Conservation (phyloP, 1,284 basidiomycete genomes). For the Naganishia sp. region DNA sequence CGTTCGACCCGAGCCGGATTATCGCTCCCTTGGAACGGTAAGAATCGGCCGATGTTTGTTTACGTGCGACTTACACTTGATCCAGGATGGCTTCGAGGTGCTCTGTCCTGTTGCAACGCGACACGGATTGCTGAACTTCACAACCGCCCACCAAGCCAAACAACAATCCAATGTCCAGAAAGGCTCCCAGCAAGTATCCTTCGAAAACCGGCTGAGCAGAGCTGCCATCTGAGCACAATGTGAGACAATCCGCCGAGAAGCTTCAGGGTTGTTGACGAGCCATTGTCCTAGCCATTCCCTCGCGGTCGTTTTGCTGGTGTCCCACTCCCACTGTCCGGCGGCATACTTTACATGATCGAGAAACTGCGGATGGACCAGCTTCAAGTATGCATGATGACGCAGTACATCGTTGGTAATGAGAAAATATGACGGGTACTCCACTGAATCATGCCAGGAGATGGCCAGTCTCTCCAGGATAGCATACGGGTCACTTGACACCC, state of each 20-base stretch:
- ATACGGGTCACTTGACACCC: conserved; percentile 37
- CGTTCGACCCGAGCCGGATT: conserved; percentile 35
- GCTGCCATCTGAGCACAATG: conserved; percentile 42
- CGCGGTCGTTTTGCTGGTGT: conserved; percentile 37
- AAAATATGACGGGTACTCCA: conserved; percentile 35
- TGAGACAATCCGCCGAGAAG: conserved; percentile 39
- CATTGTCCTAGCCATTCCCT: conserved; percentile 40
- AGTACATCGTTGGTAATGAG: conserved; percentile 39
- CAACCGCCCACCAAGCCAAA: conserved; percentile 41
- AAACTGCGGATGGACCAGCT: conserved; percentile 41
- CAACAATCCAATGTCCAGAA: conserved; percentile 45
- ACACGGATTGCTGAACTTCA: conserved; percentile 37
- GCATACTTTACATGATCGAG: conserved; percentile 41
- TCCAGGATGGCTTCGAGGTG: conserved; percentile 3
- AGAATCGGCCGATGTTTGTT: neutral
- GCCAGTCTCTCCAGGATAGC: conserved; percentile 38
- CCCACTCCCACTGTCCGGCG: conserved; percentile 42
- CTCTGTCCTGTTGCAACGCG: neutral
- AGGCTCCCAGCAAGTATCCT: conserved; percentile 42
- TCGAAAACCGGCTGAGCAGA: conserved; percentile 39
- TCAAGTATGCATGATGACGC: conserved; percentile 41
- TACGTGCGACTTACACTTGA: conserved; percentile 23
- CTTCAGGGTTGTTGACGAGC: conserved; percentile 35
- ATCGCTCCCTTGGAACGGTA: conserved; percentile 38
- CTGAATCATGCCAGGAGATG: conserved; percentile 35